Evolutionary conservation across 139 green algal species (phyloP).

Genomic region (Closterium sp.): DNA sequence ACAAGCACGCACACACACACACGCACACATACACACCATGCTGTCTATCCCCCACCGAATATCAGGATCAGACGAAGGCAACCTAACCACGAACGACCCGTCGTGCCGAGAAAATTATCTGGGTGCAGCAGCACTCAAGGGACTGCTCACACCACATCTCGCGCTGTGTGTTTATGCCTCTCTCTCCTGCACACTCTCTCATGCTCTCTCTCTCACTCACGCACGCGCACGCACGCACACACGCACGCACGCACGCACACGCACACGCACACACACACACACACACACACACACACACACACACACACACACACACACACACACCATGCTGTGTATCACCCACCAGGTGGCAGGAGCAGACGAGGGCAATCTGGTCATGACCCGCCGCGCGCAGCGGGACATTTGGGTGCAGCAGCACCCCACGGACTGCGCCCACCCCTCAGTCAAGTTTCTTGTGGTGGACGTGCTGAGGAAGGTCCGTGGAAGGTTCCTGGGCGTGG

Average conservation of each 20-base stretch:
- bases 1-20: no score
- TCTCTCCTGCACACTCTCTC: no score
- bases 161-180: no score
- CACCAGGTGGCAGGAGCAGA: constrained; percentile 13
- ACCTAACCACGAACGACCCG: constrained; percentile 8
- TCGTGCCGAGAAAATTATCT: neutral
- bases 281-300: no score
- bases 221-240: no score
- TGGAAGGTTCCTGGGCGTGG: neutral
- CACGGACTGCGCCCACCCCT: neutral
- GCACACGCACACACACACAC: no score
- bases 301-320: no score
- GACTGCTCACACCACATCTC: constrained; percentile 12
- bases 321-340: no score
- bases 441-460: constrained; percentile 4
- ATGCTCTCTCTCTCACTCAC: no score
- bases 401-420: constrained; percentile 26
- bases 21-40: no score
- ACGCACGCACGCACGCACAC: no score
- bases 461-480: neutral
- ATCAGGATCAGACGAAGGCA: constrained; percentile 12
- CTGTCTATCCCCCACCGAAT: neutral
- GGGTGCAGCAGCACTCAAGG: constrained; percentile 8
- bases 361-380: constrained; percentile 13
- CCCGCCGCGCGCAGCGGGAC: constrained; percentile 13